phyloP scores from a whole-genome alignment of 192 early-diverging fungal species.

The Backusella parvicylindrica region DNA sequence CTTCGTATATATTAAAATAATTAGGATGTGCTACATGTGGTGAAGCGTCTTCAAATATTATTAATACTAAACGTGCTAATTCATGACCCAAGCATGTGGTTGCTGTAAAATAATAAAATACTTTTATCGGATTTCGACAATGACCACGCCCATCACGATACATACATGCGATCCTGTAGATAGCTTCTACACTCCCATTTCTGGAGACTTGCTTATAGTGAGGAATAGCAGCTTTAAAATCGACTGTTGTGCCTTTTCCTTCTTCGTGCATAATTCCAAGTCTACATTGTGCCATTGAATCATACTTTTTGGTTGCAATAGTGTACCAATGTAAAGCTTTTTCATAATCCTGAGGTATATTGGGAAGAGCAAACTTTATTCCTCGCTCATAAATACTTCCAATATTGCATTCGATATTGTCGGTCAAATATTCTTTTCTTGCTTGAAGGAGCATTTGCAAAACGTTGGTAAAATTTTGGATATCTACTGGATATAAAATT shows the following conservation, averaged over 20 bases:
- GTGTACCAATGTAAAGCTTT: background rate
- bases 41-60: background rate
- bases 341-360: background rate
- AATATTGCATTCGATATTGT: background rate
- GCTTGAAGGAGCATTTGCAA: background rate
- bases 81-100: background rate
- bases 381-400: background rate
- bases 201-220: background rate
- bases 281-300: background rate
- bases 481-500: background rate
- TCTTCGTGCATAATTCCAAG: background rate
- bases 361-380: background rate
- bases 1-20: background rate
- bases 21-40: background rate
- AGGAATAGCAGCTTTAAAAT: background rate
- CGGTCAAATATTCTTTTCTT: background rate
- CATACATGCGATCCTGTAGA: background rate
- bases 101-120: background rate
- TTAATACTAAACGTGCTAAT: background rate
- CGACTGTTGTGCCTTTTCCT: background rate
- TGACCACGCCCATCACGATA: background rate
- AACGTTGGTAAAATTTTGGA: background rate
- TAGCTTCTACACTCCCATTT: background rate
- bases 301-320: background rate
- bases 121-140: background rate